Conservation (phyloP, 352 stramenopile genomes). For the Pythium sukuiense region DNA sequence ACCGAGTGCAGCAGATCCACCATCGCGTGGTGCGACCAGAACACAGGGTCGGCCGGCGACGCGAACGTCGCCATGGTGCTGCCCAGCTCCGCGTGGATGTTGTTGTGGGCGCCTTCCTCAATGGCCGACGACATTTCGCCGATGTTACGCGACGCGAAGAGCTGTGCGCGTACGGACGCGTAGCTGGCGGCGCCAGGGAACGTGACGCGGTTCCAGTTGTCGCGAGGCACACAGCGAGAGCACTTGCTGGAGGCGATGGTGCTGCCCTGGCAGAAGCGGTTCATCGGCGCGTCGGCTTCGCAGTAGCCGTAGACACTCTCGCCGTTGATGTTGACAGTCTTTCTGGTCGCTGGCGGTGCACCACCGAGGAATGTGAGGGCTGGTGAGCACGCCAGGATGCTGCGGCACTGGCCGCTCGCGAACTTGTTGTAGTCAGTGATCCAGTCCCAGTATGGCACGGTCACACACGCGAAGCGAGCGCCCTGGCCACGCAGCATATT, state of each 20-base stretch:
- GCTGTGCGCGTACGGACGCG: slow-evolving; percentile 45
- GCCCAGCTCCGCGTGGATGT: slow-evolving; percentile 50
- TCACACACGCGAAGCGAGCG: slow-evolving; percentile 59
- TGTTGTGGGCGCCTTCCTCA: slow-evolving; percentile 59
- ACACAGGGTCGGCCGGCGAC: slow-evolving; percentile 61
- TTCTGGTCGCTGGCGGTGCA: not conserved
- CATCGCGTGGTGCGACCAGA: slow-evolving; percentile 73
- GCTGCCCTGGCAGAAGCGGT: slow-evolving; percentile 60
- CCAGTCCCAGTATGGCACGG: slow-evolving; percentile 82
- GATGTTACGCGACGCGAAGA: slow-evolving; percentile 54
- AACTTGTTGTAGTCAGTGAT: slow-evolving; percentile 39
- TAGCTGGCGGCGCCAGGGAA: slow-evolving; percentile 43
- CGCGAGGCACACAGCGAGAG: slow-evolving; percentile 49
- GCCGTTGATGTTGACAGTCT: slow-evolving; percentile 42
- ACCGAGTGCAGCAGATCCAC: slow-evolving; percentile 68
- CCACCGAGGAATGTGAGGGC: slow-evolving; percentile 47
- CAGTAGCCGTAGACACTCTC: slow-evolving; percentile 38
- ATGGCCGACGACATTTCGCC: slow-evolving; percentile 47
- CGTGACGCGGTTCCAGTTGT: slow-evolving; percentile 30
- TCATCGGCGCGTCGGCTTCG: slow-evolving; percentile 32
- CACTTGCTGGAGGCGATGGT: slow-evolving; percentile 27
- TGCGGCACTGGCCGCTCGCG: slow-evolving; percentile 32
- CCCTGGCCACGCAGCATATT: slow-evolving; percentile 79
- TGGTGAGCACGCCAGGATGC: slow-evolving; percentile 44
- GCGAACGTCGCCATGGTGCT: slow-evolving; percentile 49